Percentiles rank a stretch among this genome's conserved stretches.
Evolutionary conservation across 2,329 filamentous ascomycete species (phyloP).

Genomic region (Falciphora oryzae): DNA sequence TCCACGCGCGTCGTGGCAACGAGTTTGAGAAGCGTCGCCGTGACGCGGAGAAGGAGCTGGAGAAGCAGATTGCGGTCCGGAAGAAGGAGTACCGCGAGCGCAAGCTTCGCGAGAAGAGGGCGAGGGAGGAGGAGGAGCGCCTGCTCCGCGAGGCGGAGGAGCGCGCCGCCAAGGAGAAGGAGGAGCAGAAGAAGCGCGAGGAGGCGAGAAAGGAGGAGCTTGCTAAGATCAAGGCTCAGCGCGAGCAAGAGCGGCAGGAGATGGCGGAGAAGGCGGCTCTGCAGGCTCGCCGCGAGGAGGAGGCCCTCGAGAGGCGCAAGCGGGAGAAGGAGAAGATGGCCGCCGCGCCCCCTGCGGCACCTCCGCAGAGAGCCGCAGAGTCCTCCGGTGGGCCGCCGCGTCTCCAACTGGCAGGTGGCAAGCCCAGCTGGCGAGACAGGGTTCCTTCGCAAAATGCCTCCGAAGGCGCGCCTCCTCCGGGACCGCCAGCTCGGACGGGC

Average conservation of each 20-base stretch:
- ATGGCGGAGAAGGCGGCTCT: conserved; percentile 55
- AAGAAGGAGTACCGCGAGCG: conserved; percentile 84
- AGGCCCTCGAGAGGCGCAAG: conserved; percentile 71
- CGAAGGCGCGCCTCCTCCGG: conserved; percentile 25
- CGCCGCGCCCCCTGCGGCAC: conserved; percentile 17
- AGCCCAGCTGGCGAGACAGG: conserved; percentile 60
- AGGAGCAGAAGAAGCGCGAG: conserved; percentile 73
- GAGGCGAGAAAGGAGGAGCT: conserved; percentile 72
- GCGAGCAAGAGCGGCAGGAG: conserved; percentile 64
- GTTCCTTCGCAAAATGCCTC: conserved; percentile 25
- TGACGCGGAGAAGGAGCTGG: conserved; percentile 85
- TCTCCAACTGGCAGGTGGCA: conserved; percentile 50
- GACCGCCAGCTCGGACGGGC: conserved; percentile 25
- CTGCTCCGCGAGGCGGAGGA: conserved; percentile 79
- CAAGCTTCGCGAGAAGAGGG: conserved; percentile 74
- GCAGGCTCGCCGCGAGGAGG: conserved; percentile 81
- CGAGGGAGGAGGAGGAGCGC: conserved; percentile 79
- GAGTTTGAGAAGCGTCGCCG: conserved; percentile 94
- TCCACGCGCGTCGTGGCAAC: conserved; percentile 82
- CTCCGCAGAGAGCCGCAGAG: conserved; percentile 32
- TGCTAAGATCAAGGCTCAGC: conserved; percentile 59
- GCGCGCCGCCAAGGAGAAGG: conserved; percentile 71
- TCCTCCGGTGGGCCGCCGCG: conserved; percentile 51
- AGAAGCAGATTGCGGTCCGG: conserved; percentile 82
- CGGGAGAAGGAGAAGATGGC: conserved; percentile 53